Base-by-base conservation (phyloP, 441 rosid species). In the Gossypium davidsonii region DNA sequence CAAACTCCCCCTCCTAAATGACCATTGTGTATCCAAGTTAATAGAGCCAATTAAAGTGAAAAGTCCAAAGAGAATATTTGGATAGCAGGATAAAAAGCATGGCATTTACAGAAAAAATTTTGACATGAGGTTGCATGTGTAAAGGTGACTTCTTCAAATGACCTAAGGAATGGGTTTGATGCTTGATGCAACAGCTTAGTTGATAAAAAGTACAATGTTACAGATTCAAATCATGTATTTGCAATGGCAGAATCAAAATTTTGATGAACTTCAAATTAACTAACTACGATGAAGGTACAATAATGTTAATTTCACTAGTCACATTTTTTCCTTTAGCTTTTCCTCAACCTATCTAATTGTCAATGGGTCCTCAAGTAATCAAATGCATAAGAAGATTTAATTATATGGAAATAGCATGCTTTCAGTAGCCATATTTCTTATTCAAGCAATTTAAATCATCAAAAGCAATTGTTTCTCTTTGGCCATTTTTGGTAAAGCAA, bases 1-100 rank as follows among this genome's bases (percentile, higher is more conserved):
- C 91, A 79, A 88, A 85, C 55, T 94, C 97, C 56, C 99, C 99
- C 73, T 94, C 99, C 99, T 94, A 71, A 52, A 67, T 17, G 70
- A 20, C 17, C 20, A 73, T 44, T 65, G 57, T 18, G 34, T 4
- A 53, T 2, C 18, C 21, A 44, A 66, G 57, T 56, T 56, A 56
- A 42, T 23, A 25, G 8, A 72, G 70, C 71, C 23, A 56, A 52
- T 52, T n/a, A n/a, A 14, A 34, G 63, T 37, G 6, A 15, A 12
- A 51, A 21, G 17, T 10, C 53, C 21, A 52, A 42, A 20, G 2
- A 39, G 28, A 37, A 39, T 23, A 67, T 12, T 37, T 12, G 8
- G 12, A 7, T 26, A 69, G 11, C 6, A 25, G 72, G 25, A 63
- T 31, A 17, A 53, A 26, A 69, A 2, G n/a, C 64, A 64, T 37